Evolutionary conservation across 495 filamentous ascomycete genomes (phyloP), one percentile per base, ranked within the genome.

Genomic region (Talaromyces wortmannii): DNA sequence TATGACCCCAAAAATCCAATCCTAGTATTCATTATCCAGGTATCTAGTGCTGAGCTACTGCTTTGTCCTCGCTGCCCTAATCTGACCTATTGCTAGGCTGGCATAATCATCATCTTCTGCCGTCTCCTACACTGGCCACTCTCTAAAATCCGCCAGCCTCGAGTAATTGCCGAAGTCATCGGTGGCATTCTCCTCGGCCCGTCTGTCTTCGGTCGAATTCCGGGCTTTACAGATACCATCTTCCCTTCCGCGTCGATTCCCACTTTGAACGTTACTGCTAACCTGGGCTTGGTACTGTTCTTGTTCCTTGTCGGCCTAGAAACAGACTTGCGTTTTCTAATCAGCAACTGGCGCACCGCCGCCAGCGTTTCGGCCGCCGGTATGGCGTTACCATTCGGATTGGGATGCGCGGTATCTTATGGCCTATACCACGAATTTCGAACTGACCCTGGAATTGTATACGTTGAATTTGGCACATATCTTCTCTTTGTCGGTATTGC

Each of bases 161-260:
- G 87, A 55, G 92, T 97, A 56, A 98, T 98, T 61, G 90, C 94
- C 44, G 94, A 97, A 79, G 90, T 98, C 43, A 87, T 98, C 57
- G 92, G 87, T 18, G 94, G 94, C 53, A 91, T 98, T 62, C 64
- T 98, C 5, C 77, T 98, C 7, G 94, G 92, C 42, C 92, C 90
- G 6, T 90, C 88, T 1, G 90, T 95, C 16, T 79, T 95, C 78
- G 88, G 89, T 58, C 83, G 84, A 31, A 88, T 95, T 36, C 89
- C 89, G 3, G 85, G 87, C 49, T 98, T 96, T 69, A 81, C 81
- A 31, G 65, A 79, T 5, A 71, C 87, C 62, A 91, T 96, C 59
- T 92, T 96, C 66, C 91, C 91, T 0, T 58, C 71, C 2, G 81
- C 69, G 2, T 88, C 88, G 16, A 87, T 94, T 67, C 83, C 89